Evolutionary conservation across 1,284 basidiomycete species (phyloP).

Genomic region (Trichosporon ovoides): DNA sequence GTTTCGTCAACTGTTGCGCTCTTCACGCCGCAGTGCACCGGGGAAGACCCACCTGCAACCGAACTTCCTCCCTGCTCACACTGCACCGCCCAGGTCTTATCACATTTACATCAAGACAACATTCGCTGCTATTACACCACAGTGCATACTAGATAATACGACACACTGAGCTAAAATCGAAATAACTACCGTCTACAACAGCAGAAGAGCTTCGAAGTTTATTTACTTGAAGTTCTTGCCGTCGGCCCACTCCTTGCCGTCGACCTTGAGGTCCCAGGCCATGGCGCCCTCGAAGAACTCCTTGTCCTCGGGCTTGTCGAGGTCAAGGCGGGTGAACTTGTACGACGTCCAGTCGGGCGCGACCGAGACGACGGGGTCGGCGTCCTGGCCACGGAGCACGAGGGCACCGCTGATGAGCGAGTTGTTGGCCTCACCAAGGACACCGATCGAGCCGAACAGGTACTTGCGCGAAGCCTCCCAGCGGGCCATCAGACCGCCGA

Average conservation of each 20-base stretch:
- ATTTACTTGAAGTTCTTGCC: conserved; percentile 52
- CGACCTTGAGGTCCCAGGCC: conserved; percentile 81
- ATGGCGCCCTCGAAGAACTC: conserved; percentile 82
- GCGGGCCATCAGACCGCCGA: conserved; percentile 91
- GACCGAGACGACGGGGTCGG: conserved; percentile 64
- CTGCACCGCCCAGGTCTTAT: background rate
- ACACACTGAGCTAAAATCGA: conserved; percentile 3
- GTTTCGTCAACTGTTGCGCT: no score
- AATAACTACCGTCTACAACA: background rate
- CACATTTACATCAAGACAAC: background rate
- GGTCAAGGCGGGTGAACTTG: conserved; percentile 63
- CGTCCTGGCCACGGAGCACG: conserved; percentile 68
- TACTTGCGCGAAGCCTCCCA: conserved; percentile 92
- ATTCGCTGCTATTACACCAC: conserved; percentile 1
- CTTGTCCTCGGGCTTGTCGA: conserved; percentile 63
- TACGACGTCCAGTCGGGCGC: conserved; percentile 92
- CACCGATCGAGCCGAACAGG: conserved; percentile 88
- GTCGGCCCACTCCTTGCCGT: conserved; percentile 72
- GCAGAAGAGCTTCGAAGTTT: conserved; percentile 13
- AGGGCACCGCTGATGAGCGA: conserved; percentile 72
- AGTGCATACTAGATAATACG: conserved; percentile 2
- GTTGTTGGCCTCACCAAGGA: conserved; percentile 75
- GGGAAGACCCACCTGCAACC: no score
- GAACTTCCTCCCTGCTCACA: background rate
- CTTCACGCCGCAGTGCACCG: no score